Percentiles rank a stretch among this genome's conserved stretches.
Conservation (phyloP, 495 filamentous ascomycete species). For the Penicillium canariense region DNA sequence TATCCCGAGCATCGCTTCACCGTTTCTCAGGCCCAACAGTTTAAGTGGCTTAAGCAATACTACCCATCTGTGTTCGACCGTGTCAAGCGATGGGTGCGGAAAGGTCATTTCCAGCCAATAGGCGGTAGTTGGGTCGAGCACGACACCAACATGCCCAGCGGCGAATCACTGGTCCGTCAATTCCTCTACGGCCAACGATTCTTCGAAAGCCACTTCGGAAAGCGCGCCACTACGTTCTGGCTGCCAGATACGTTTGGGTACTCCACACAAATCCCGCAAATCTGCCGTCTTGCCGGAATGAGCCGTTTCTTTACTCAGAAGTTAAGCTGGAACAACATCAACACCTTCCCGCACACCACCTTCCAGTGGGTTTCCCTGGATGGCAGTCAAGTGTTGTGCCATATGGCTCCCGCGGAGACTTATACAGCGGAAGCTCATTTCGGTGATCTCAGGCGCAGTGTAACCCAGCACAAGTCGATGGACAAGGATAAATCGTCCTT, state of each 20-base stretch:
- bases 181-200: slow-evolving; percentile 93
- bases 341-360: slow-evolving; percentile 96
- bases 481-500: slow-evolving; percentile 85
- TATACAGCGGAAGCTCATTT: slow-evolving; percentile 95
- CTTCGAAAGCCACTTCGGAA: slow-evolving; percentile 90
- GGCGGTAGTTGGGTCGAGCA: slow-evolving; percentile 99
- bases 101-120: slow-evolving; percentile 89
- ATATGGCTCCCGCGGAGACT: slow-evolving; percentile 93
- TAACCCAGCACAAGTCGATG: slow-evolving; percentile 92
- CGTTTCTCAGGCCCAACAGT: slow-evolving; percentile 92
- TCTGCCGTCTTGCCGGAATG: slow-evolving; percentile 92
- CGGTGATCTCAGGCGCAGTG: slow-evolving; percentile 87
- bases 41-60: slow-evolving; percentile 89
- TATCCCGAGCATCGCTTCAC: slow-evolving; percentile 94
- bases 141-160: slow-evolving; percentile 94
- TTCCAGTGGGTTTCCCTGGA: slow-evolving; percentile 98
- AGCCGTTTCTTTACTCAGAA: slow-evolving; percentile 96
- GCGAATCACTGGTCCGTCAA: slow-evolving; percentile 92
- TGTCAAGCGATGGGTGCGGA: slow-evolving; percentile 85
- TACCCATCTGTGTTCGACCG: slow-evolving; percentile 87
- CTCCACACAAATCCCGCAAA: slow-evolving; percentile 87
- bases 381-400: slow-evolving; percentile 92
- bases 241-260: slow-evolving; percentile 98
- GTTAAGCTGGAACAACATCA: slow-evolving; percentile 96
- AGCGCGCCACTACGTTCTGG: slow-evolving; percentile 91